Percentiles rank a stretch among this genome's conserved stretches.
phyloP scores from a whole-genome alignment of 495 filamentous ascomycete species.

The Corynascus novoguineensis region DNA sequence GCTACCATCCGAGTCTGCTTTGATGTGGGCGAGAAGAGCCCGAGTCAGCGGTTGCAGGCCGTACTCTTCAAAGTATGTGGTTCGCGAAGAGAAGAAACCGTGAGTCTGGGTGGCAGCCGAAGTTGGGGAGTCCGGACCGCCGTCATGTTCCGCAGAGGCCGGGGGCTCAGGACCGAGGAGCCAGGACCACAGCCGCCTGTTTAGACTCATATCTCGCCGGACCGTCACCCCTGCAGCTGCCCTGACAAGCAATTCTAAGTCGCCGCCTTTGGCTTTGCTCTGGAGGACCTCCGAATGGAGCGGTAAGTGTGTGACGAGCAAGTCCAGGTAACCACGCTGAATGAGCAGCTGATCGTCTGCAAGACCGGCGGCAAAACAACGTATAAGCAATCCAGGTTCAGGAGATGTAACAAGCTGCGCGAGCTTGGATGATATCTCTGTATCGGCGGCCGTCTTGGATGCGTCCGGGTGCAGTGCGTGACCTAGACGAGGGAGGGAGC shows the following conservation, averaged over 20 bases:
- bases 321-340: slow-evolving; percentile 87
- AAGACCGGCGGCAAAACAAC: slow-evolving; percentile 88
- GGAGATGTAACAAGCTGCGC: slow-evolving; percentile 78
- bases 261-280: slow-evolving; percentile 58
- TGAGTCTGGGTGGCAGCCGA: slow-evolving; percentile 43
- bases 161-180: slow-evolving; percentile 76
- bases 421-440: slow-evolving; percentile 42
- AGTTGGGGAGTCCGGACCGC: slow-evolving; percentile 44
- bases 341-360: slow-evolving; percentile 83
- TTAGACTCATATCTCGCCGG: slow-evolving; percentile 92
- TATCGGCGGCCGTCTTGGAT: slow-evolving; percentile 17
- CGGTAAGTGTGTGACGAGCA: slow-evolving; percentile 86
- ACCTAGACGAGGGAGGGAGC: slow-evolving; percentile 71
- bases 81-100: slow-evolving; percentile 42
- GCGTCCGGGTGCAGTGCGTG: slow-evolving; percentile 27
- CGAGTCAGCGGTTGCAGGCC: slow-evolving; percentile 67
- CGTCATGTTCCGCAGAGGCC: slow-evolving; percentile 39
- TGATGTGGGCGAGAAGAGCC: slow-evolving; percentile 74
- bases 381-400: slow-evolving; percentile 83
- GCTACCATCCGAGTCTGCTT: slow-evolving; percentile 40
- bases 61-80: slow-evolving; percentile 73
- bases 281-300: slow-evolving; percentile 82
- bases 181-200: slow-evolving; percentile 94
- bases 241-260: slow-evolving; percentile 73
- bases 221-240: slow-evolving; percentile 80